Evolutionary conservation across 2,329 filamentous ascomycete species (phyloP), one percentile per base, ranked within the genome.

Genomic region (Aspergillus carbonarius): DNA sequence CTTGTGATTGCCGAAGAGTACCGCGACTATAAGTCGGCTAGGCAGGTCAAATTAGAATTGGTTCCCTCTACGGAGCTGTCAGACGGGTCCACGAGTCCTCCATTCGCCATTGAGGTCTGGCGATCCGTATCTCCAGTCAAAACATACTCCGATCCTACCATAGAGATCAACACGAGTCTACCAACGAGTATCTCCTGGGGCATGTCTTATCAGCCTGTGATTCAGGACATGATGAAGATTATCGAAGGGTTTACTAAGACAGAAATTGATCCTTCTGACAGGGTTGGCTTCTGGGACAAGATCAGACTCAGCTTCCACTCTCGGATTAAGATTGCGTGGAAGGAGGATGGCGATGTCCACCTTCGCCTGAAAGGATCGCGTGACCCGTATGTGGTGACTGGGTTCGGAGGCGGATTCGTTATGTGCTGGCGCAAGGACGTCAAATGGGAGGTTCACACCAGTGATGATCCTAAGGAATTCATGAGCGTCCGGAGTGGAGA

Each of bases 161-260:
- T 99, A 67, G 91, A 96, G 63, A 93, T 99, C 74, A 96, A 98
- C 74, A 97, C 93, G 2, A 90, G 88, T 55, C 86, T 93, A 59
- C 91, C 96, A 1, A 99, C 95, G 0, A 87, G 91, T 46, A 93
- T 99, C 54, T 97, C 93, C 0, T 99, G 95, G 96, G 93, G 93
- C 7, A 93, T 95, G 47, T 96, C 93, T 2, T 99, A 98, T 70
- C 96, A 99, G 70, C 95, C 96, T 27, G 93, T 93, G 1, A 93
- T 99, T 50, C 95, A 99, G 74, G 96, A 99, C 71, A 96, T 98
- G 90, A 99, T 99, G 95, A 97, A 98, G 85, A 93, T 93, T 25
- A 90, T 99, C 61, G 95, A 99, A 76, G 93, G 91, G 2, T 98
- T 99, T 73, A 97, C 93, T 0, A 99, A 99, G 72, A 92, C 93